Conservation (phyloP, 78 protist species). For the Dictyostelium discoideum region DNA sequence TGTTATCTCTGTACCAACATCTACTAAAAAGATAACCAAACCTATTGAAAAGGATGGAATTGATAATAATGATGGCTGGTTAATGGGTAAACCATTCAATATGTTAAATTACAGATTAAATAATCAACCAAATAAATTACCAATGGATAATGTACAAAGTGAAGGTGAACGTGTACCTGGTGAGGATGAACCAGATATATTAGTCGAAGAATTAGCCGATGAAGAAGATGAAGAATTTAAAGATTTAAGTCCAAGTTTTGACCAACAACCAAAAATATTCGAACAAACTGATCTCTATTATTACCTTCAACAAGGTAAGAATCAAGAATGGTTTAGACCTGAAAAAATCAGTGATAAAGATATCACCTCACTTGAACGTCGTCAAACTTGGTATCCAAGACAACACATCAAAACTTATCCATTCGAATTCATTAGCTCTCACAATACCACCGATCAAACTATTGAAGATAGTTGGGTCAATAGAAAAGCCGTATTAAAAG, state of each 20-base stretch:
- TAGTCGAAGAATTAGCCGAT: background rate
- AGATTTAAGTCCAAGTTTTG: slow-evolving; percentile 10
- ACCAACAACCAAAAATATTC: slow-evolving; percentile 3
- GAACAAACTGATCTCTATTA: slow-evolving; percentile 30
- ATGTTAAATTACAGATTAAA: slow-evolving; percentile 4
- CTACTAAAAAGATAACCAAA: background rate
- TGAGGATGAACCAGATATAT: background rate
- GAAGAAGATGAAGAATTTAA: slow-evolving; percentile 17
- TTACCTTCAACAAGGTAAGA: slow-evolving; percentile 48
- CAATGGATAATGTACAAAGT: background rate
- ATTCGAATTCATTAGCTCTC: slow-evolving; percentile 7
- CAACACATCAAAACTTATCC: slow-evolving; percentile 57
- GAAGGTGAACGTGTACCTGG: background rate
- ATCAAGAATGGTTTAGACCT: slow-evolving; percentile 70
- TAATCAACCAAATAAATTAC: slow-evolving; percentile 25
- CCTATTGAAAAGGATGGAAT: background rate
- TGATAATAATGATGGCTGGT: slow-evolving; percentile 21
- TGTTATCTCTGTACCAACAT: slow-evolving; percentile 32
- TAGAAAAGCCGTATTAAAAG: slow-evolving; percentile 35
- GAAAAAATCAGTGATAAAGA: slow-evolving; percentile 15
- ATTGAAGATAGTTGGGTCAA: slow-evolving; percentile 8
- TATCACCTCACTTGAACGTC: slow-evolving; percentile 14
- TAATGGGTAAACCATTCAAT: slow-evolving; percentile 74
- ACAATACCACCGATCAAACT: slow-evolving; percentile 21
- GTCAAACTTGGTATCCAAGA: slow-evolving; percentile 40